phyloP scores from a whole-genome alignment of 2,329 filamentous ascomycete species.

The Plectosphaerella cucumerina region DNA sequence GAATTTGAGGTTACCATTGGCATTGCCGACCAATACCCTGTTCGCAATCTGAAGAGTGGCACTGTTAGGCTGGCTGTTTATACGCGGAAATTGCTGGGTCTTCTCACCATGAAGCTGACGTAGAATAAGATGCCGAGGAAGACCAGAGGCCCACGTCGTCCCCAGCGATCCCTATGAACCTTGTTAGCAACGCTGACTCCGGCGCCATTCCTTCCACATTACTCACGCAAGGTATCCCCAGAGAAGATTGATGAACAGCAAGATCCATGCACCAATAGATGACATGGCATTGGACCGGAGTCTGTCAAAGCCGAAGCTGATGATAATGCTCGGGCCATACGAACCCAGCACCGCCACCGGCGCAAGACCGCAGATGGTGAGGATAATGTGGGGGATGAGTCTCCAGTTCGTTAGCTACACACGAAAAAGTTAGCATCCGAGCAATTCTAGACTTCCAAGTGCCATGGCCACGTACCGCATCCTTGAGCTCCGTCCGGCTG shows the following conservation, averaged over 20 bases:
- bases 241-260: constrained; percentile 24
- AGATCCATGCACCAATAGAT: constrained; percentile 28
- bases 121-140: constrained; percentile 20
- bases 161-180: constrained; percentile 14
- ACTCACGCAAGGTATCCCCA: constrained; percentile 22
- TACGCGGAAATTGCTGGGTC: background rate
- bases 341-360: constrained; percentile 21
- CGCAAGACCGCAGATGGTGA: constrained; percentile 22
- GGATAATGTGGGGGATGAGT: constrained; percentile 27
- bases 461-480: constrained; percentile 19
- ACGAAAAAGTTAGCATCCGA: background rate
- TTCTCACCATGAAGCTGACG: constrained; percentile 20
- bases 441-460: background rate
- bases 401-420: constrained; percentile 30
- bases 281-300: constrained; percentile 29
- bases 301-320: constrained; percentile 27
- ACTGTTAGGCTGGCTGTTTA: background rate
- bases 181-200: background rate
- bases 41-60: constrained; percentile 18
- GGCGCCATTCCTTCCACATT: background rate
- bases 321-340: constrained; percentile 26
- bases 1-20: constrained; percentile 18
- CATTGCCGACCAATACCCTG: constrained; percentile 19
- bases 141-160: constrained; percentile 19
- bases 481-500: constrained; percentile 25